phyloP scores from a whole-genome alignment of 495 filamentous ascomycete genomes.

The Daldinia grandis region DNA sequence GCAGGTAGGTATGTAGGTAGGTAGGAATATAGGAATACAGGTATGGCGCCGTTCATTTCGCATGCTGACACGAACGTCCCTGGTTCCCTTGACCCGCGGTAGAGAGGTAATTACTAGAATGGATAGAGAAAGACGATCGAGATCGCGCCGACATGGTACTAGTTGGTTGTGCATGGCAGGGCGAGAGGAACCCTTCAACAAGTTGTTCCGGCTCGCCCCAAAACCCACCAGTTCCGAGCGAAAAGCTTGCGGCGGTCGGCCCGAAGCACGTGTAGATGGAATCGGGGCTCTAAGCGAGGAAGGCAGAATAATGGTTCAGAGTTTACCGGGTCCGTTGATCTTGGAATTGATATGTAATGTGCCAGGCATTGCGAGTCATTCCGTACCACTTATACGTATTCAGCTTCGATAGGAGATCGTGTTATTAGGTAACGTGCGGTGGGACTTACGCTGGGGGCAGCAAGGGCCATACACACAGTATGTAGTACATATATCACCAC shows the following conservation, averaged over 20 bases:
- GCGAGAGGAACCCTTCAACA: background rate
- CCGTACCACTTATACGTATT: constrained; percentile 15
- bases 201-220: background rate
- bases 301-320: background rate
- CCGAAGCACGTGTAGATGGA: constrained; percentile 9
- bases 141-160: background rate
- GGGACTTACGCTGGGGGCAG: constrained; percentile 10
- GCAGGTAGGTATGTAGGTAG: too few species aligned
- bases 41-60: constrained; percentile 6
- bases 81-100: constrained; percentile 4
- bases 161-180: background rate
- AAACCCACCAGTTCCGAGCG: constrained; percentile 9
- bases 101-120: background rate
- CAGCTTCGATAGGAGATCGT: constrained; percentile 3
- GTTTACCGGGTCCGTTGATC: constrained; percentile 7
- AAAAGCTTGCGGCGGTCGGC: constrained; percentile 20
- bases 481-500: constrained; percentile 16
- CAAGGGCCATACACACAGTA: constrained; percentile 20
- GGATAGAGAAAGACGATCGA: background rate
- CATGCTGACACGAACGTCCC: constrained; percentile 5
- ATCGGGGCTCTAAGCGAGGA: background rate
- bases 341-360: background rate
- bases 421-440: constrained; percentile 34
- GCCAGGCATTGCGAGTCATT: constrained; percentile 18
- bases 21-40: background rate